Percentiles rank a stretch among this genome's conserved stretches.
Conservation (phyloP, 305 asterid species). For the Fraxinus dipetala region DNA sequence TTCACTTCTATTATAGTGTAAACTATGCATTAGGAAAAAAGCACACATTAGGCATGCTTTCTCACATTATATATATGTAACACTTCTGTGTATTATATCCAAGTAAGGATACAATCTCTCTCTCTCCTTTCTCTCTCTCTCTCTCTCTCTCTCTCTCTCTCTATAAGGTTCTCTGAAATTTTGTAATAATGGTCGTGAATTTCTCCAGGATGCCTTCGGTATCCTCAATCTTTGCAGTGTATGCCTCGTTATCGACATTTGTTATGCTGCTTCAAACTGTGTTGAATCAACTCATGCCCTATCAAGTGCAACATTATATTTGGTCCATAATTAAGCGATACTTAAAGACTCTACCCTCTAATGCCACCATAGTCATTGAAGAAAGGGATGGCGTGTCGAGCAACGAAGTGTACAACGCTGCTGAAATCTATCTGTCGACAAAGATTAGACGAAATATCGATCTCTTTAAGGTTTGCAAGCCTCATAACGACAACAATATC, state of each 20-base stretch:
- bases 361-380: slow-evolving; percentile 37
- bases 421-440: slow-evolving; percentile 44
- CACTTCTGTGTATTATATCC: not conserved
- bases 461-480: slow-evolving; percentile 40
- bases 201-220: slow-evolving; percentile 35
- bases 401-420: slow-evolving; percentile 46
- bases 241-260: slow-evolving; percentile 44
- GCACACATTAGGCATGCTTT: not conserved
- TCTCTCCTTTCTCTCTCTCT: not conserved
- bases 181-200: slow-evolving; percentile 19
- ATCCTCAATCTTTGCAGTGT: slow-evolving; percentile 39
- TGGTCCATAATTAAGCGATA: slow-evolving; percentile 13
- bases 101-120: not conserved
- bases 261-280: slow-evolving; percentile 39
- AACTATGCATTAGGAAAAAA: slow-evolving; percentile 5
- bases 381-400: slow-evolving; percentile 40
- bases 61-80: not conserved
- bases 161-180: not conserved
- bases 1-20: not conserved
- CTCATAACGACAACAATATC: slow-evolving; percentile 25
- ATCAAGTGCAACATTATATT: slow-evolving; percentile 26
- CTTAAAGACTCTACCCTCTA: slow-evolving; percentile 1
- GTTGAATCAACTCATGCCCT: slow-evolving; percentile 42
- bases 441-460: slow-evolving; percentile 31
- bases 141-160: not conserved